Conservation (phyloP, 352 stramenopile genomes). For the Hyaloperonospora brassicae region DNA sequence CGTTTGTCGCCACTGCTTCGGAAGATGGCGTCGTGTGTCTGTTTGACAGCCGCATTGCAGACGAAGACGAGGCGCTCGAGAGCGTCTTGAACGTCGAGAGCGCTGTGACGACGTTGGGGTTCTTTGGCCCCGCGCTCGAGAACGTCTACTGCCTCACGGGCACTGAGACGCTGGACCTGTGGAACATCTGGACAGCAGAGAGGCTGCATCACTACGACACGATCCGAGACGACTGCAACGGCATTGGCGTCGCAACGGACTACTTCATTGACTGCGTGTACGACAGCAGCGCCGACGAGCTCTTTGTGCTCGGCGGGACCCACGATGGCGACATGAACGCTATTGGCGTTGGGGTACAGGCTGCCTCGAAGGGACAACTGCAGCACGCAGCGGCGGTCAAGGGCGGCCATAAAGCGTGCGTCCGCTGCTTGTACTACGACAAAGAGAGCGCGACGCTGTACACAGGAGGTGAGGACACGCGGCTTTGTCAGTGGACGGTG, state of each 20-base stretch:
- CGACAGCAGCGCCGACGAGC: slow-evolving; percentile 52
- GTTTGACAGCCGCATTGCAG: slow-evolving; percentile 75
- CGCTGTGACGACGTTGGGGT: slow-evolving; percentile 76
- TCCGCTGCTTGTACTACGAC: slow-evolving; percentile 77
- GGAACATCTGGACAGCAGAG: slow-evolving; percentile 81
- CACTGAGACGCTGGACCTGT: slow-evolving; percentile 85
- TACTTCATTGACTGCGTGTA: slow-evolving; percentile 87
- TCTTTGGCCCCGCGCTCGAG: slow-evolving; percentile 77
- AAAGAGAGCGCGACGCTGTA: slow-evolving; percentile 39
- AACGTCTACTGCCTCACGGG: slow-evolving; percentile 84
- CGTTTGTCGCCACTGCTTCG: slow-evolving; percentile 83
- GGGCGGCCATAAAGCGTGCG: slow-evolving; percentile 77
- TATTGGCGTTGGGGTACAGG: slow-evolving; percentile 44
- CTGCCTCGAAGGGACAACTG: slow-evolving; percentile 36
- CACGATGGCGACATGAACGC: slow-evolving; percentile 72
- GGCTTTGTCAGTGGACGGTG: slow-evolving; percentile 71
- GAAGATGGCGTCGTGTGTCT: slow-evolving; percentile 89
- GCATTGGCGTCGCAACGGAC: slow-evolving; percentile 53
- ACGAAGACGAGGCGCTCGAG: slow-evolving; percentile 85
- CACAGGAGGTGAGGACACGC: slow-evolving; percentile 82
- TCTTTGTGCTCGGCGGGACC: slow-evolving; percentile 74
- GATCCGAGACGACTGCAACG: slow-evolving; percentile 69
- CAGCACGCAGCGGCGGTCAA: slow-evolving; percentile 42
- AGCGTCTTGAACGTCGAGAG: slow-evolving; percentile 88
- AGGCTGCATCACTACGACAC: slow-evolving; percentile 72